phyloP scores from a whole-genome alignment of 2,329 filamentous ascomycete species.

The Calycina herbarum region DNA sequence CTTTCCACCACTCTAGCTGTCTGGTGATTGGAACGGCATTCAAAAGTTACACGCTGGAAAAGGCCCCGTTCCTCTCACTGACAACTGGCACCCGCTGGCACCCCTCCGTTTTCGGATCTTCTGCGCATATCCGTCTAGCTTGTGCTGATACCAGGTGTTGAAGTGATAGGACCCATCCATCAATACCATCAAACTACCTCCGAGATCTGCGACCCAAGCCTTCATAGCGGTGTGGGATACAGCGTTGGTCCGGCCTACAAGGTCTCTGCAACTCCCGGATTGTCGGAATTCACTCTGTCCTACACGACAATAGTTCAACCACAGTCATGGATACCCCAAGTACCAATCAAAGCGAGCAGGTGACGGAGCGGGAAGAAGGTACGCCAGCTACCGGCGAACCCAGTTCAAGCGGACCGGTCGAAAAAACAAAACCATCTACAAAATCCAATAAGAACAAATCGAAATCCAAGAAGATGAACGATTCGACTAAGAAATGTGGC shows the following conservation, averaged over 20 bases:
- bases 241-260: neutral
- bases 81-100: conserved; percentile 10
- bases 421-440: conserved; percentile 9
- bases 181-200: conserved; percentile 2
- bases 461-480: conserved; percentile 21
- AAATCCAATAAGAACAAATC: conserved; percentile 18
- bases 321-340: conserved; percentile 19
- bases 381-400: conserved; percentile 7
- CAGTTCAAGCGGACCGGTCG: conserved; percentile 10
- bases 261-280: conserved; percentile 8
- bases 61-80: conserved; percentile 11
- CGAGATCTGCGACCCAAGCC: conserved; percentile 11
- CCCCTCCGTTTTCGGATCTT: conserved; percentile 10
- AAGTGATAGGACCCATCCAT: conserved; percentile 12
- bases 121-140: conserved; percentile 11
- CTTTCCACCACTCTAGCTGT: neutral
- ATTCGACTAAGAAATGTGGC: conserved; percentile 21
- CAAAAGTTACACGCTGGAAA: conserved; percentile 9
- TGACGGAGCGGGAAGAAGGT: conserved; percentile 16
- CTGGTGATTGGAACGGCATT: conserved; percentile 10
- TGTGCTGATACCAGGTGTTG: conserved; percentile 5
- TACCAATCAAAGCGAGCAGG: conserved; percentile 18
- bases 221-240: conserved; percentile 9
- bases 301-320: conserved; percentile 7
- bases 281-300: conserved; percentile 7